Evolutionary conservation across 192 early-diverging fungal species (phyloP).

Genomic region (Linnemannia exigua): DNA sequence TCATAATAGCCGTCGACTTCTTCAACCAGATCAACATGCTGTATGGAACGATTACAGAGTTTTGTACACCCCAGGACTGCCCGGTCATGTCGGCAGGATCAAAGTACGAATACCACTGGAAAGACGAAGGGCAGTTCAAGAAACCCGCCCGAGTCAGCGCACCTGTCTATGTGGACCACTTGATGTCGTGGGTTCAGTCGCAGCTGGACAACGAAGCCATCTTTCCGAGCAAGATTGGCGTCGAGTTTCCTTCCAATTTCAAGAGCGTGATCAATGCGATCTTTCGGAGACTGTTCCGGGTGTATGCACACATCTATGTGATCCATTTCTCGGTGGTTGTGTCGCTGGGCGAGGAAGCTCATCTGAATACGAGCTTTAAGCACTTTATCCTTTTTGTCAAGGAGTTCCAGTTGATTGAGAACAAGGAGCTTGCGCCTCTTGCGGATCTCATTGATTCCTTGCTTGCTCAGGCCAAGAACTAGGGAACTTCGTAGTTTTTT

Average conservation of each 20-base stretch:
- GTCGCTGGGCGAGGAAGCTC: constrained; percentile 85
- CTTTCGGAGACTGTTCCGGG: constrained; percentile 89
- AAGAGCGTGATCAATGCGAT: constrained; percentile 76
- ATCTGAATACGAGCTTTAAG: constrained; percentile 94
- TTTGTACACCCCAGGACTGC: constrained; percentile 91
- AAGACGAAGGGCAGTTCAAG: constrained; percentile 84
- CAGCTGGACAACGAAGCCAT: constrained; percentile 90
- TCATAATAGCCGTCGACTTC: constrained; percentile 83
- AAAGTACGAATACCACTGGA: constrained; percentile 91
- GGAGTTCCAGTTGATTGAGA: constrained; percentile 90
- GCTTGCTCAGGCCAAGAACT: constrained; percentile 43
- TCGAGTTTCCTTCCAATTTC: constrained; percentile 84
- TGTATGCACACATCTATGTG: constrained; percentile 96
- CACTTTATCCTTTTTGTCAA: constrained; percentile 94
- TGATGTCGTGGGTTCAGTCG: constrained; percentile 87
- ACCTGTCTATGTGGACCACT: constrained; percentile 89
- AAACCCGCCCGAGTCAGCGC: constrained; percentile 92
- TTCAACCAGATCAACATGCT: constrained; percentile 98
- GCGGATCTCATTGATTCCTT: constrained; percentile 73
- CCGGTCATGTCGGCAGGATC: constrained; percentile 94
- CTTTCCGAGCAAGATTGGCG: constrained; percentile 87
- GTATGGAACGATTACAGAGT: constrained; percentile 87
- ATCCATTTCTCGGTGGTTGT: constrained; percentile 85
- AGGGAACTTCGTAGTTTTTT: neutral
- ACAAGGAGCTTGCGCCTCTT: constrained; percentile 85